phyloP scores from a whole-genome alignment of 2,329 filamentous ascomycete genomes.

The Amauroascus niger region DNA sequence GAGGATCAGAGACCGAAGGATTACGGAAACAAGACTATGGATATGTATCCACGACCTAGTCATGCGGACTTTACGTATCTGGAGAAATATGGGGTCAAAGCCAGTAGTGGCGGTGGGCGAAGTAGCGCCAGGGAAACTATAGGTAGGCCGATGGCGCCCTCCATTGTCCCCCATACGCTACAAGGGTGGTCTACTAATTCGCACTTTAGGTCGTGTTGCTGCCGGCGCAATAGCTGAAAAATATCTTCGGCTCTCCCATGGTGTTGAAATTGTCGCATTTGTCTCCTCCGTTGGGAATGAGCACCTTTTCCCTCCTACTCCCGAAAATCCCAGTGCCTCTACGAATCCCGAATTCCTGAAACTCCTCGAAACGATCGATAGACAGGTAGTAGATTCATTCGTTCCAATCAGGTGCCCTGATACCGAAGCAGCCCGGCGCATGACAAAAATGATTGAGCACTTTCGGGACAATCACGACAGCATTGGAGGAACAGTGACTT shows the following conservation, averaged over 20 bases:
- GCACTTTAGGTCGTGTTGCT: slow-evolving; percentile 63
- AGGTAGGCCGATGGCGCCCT: slow-evolving; percentile 39
- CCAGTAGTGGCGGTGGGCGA: slow-evolving; percentile 77
- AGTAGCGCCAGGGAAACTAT: slow-evolving; percentile 94
- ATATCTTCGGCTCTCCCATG: slow-evolving; percentile 69
- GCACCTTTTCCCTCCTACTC: slow-evolving; percentile 64
- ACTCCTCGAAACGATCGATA: slow-evolving; percentile 61
- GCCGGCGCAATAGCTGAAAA: slow-evolving; percentile 90
- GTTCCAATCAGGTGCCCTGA: slow-evolving; percentile 83
- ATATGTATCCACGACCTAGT: slow-evolving; percentile 78
- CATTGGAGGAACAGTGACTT: slow-evolving; percentile 91
- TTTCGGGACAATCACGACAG: slow-evolving; percentile 73
- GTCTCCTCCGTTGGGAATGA: slow-evolving; percentile 74
- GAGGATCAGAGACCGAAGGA: slow-evolving; percentile 89
- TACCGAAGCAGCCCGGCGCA: slow-evolving; percentile 51
- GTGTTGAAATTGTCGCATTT: slow-evolving; percentile 85
- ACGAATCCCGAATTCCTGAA: slow-evolving; percentile 70
- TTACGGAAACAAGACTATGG: slow-evolving; percentile 83
- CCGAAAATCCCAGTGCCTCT: slow-evolving; percentile 56
- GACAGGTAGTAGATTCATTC: slow-evolving; percentile 64
- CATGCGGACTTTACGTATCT: slow-evolving; percentile 97
- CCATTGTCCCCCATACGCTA: background rate
- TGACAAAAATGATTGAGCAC: slow-evolving; percentile 69
- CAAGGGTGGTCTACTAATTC: background rate
- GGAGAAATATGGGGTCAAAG: slow-evolving; percentile 93